A percentile compares a stretch with the other conserved stretches of the same genome.
Conservation (phyloP, 2,329 filamentous ascomycete genomes). For the Verticillium albo-atrum region DNA sequence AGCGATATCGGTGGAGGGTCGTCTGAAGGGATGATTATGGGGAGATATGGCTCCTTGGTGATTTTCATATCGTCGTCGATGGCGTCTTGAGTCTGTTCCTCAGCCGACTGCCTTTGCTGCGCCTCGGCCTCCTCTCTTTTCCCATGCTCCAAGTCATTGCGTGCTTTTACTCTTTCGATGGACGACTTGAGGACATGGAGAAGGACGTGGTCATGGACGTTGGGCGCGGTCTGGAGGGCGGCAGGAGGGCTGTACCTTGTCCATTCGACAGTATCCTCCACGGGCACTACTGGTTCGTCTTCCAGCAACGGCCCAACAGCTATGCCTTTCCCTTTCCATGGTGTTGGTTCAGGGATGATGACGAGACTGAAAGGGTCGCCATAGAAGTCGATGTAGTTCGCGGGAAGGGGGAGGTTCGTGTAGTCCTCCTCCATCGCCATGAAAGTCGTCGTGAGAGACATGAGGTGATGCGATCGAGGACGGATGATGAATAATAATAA, state of each 20-base stretch:
- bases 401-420: constrained; percentile 9
- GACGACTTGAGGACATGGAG: constrained; percentile 36
- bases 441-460: neutral
- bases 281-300: constrained; percentile 5
- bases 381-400: constrained; percentile 23
- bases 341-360: constrained; percentile 6
- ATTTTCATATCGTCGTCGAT: constrained; percentile 4
- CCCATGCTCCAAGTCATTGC: constrained; percentile 17
- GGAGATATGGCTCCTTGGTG: constrained; percentile 22
- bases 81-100: neutral
- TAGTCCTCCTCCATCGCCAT: neutral
- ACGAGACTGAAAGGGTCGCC: constrained; percentile 22
- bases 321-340: constrained; percentile 13
- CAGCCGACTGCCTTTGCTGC: constrained; percentile 16
- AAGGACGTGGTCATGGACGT: constrained; percentile 34
- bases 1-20: neutral
- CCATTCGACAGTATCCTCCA: constrained; percentile 35
- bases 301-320: neutral
- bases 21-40: constrained; percentile 23
- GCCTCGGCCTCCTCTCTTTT: constrained; percentile 2
- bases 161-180: constrained; percentile 37
- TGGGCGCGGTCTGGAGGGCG: constrained; percentile 31
- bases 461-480: neutral
- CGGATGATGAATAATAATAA: neutral
- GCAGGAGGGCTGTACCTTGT: constrained; percentile 40